Base-by-base conservation (phyloP, 2,329 filamentous ascomycete genomes). In the Cladosporium cucumerinum region DNA sequence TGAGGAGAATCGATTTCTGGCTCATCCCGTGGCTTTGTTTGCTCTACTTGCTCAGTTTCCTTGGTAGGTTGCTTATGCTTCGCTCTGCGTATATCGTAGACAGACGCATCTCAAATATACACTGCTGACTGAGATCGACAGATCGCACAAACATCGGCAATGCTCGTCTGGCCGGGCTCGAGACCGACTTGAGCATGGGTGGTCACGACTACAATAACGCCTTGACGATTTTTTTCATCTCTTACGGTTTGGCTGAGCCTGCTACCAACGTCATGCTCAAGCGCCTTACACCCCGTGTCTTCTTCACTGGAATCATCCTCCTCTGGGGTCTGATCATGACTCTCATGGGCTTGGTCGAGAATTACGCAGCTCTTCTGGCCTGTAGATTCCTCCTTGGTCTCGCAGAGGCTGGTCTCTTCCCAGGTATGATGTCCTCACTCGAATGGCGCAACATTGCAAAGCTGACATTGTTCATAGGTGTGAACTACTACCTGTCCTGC, bases 201-300 rank as follows among this genome's bases (percentile, higher is more conserved):
- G 82, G 84, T 2, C 77, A 81, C 6, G 82, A 89, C 73, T 96
- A 93, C 79, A 93, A 93, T 75, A 82, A 85, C 25, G 85, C 88
- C 0, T 82, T 96, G 8, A 91, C 90, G 36, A 89, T 96, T 70
- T 96, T 96, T 80, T 96, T 96, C 79, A 83, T 96, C 58, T 92
- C 90, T 0, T 97, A 97, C 75, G 84, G 90, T 2, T 78, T 93
- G 36, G 93, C 92, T 68, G 92, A 95, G 75, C 87, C 87, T 0
- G 71, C 93, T 51, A 92, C 91, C 66, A 96, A 96, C 74, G 81
- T 94, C 55, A 78, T 96, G 26, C 86, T 96, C 66, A 96, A 96
- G 78, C 84, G 83, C 21, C 80, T 91, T 67, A 84, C 87, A 1
- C 93, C 93, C 0, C 91, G 89, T 46, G 79, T 93, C 61, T 97